Evolutionary conservation across 805 yeast genomes (phyloP).

Genomic region (Yarrowia divulgata): DNA sequence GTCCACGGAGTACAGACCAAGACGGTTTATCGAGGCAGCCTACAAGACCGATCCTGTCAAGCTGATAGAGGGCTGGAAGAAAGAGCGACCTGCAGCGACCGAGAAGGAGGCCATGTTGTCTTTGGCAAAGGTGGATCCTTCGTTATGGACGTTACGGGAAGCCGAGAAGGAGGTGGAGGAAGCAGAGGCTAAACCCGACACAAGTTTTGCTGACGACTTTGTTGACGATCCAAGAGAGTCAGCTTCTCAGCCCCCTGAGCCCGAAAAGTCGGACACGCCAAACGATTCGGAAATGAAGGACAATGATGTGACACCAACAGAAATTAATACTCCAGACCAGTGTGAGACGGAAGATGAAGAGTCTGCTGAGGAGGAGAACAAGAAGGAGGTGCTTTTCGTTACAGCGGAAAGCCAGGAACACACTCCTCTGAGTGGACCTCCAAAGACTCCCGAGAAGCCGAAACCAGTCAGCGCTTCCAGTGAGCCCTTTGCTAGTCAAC

Average conservation of each 20-base stretch:
- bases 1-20: constrained; percentile 40
- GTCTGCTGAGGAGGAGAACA: background rate
- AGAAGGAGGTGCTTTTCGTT: background rate
- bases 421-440: background rate
- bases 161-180: constrained; percentile 9
- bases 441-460: background rate
- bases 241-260: background rate
- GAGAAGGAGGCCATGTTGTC: constrained; percentile 21
- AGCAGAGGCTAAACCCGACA: background rate
- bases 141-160: constrained; percentile 4
- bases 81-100: background rate
- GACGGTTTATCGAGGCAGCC: constrained; percentile 17
- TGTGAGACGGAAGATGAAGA: constrained; percentile 24
- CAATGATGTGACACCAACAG: background rate
- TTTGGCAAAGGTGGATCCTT: constrained; percentile 2
- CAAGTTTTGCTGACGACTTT: constrained; percentile 16
- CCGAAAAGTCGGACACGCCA: background rate
- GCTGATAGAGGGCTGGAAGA: constrained; percentile 8
- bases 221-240: background rate
- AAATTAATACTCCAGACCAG: background rate
- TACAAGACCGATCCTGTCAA: constrained; percentile 18
- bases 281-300: background rate
- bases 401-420: background rate
- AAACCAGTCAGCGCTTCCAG: background rate
- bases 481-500: background rate